Evolutionary conservation across 2,329 filamentous ascomycete genomes (phyloP).

Genomic region (Dactylonectria estremocensis): DNA sequence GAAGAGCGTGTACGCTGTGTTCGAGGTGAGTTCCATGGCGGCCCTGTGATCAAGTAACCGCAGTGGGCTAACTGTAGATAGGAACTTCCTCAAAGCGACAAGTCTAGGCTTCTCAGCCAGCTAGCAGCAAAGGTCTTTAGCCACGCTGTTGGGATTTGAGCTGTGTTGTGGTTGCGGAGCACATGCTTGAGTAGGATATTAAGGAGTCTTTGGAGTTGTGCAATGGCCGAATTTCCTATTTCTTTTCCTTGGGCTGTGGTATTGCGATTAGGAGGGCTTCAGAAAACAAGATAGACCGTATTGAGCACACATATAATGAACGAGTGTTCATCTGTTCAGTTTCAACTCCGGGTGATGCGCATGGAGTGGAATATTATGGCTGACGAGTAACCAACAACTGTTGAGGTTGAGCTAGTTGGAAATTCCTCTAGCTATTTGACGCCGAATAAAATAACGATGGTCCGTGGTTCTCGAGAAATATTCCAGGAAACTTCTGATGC

Average conservation of each 20-base stretch:
- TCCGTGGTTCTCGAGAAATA: constrained; percentile 10
- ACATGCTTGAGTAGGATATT: constrained; percentile 17
- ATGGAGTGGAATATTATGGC: too few relatives aligned
- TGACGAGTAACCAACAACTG: background rate
- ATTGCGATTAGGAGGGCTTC: background rate
- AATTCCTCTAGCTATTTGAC: background rate
- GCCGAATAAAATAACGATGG: constrained; percentile 16
- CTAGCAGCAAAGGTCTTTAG: constrained; percentile 90
- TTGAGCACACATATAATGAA: background rate
- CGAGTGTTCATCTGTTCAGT: background rate
- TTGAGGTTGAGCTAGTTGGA: background rate
- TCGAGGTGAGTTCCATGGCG: constrained; percentile 65
- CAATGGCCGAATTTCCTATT: background rate
- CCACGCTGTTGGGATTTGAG: constrained; percentile 75
- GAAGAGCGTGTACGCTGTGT: constrained; percentile 96
- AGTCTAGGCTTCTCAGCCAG: constrained; percentile 85
- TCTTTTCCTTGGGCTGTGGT: background rate
- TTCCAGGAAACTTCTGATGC: constrained; percentile 25
- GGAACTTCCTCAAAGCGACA: constrained; percentile 87
- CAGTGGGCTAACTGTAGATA: constrained; percentile 51
- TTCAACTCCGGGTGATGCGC: background rate
- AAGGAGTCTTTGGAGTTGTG: constrained; percentile 27
- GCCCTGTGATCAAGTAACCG: background rate
- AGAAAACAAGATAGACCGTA: background rate
- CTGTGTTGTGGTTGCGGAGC: background rate